phyloP scores from a whole-genome alignment of 1,284 basidiomycete genomes.

The Mycosarcoma mackinlayi region DNA sequence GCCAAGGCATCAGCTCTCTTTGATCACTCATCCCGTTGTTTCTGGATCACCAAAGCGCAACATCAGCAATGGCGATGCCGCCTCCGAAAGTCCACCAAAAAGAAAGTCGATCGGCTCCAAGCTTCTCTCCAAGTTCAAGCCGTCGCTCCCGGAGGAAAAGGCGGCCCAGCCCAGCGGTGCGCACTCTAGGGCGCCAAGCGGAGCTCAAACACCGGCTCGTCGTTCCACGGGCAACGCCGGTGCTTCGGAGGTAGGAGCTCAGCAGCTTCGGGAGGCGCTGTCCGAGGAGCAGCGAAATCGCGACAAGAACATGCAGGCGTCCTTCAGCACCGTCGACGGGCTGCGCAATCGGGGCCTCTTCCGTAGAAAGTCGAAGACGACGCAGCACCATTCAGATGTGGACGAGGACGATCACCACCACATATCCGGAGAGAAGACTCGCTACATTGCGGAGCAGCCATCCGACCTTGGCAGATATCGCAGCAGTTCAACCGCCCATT shows the following conservation, averaged over 20 bases:
- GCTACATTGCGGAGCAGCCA: constrained; percentile 13
- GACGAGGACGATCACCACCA: constrained; percentile 9
- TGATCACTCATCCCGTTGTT: constrained; percentile 11
- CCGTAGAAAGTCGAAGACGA: constrained; percentile 9
- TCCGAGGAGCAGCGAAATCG: constrained; percentile 20
- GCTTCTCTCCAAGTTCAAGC: constrained; percentile 36
- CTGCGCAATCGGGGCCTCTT: constrained; percentile 19
- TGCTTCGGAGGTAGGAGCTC: constrained; percentile 3
- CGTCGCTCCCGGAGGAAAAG: constrained; percentile 10
- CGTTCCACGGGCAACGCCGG: neutral
- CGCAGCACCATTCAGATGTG: constrained; percentile 8
- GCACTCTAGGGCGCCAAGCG: constrained; percentile 18
- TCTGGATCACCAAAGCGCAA: neutral
- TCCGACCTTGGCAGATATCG: neutral
- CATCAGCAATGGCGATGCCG: neutral
- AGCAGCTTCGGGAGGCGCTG: constrained; percentile 23
- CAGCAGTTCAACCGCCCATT: constrained; percentile 25
- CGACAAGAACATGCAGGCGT: constrained; percentile 12
- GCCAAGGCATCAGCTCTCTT: constrained; percentile 7
- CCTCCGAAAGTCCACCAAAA: constrained; percentile 3
- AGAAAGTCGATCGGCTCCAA: constrained; percentile 44
- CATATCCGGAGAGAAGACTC: constrained; percentile 2
- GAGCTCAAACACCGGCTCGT: constrained; percentile 13
- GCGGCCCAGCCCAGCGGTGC: neutral
- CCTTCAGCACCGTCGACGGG: constrained; percentile 16